Conservation (phyloP, 1,139 yeast species). For the Yamadazyma spencermartinsiae region DNA sequence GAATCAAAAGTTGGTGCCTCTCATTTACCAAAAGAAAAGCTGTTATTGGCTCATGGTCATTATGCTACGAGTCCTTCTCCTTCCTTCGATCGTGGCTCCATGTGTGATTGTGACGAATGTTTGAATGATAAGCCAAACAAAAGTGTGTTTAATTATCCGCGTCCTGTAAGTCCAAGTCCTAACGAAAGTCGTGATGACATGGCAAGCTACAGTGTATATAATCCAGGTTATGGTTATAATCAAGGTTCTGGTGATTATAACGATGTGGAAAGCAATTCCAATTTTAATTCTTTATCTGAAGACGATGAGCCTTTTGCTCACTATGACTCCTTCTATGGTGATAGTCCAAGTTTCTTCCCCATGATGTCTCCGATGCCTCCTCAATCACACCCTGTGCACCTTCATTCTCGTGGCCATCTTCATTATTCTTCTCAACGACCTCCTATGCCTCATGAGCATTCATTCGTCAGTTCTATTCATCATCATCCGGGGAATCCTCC, state of each 20-base stretch:
- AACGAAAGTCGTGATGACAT: not conserved
- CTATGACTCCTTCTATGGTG: not conserved
- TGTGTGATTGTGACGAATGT: slow-evolving; percentile 1
- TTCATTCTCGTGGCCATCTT: slow-evolving; percentile 1
- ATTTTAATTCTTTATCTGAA: slow-evolving; percentile 1
- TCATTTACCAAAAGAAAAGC: too few species aligned
- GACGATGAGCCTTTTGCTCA: not conserved
- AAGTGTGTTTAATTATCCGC: not conserved
- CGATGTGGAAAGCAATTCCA: slow-evolving; percentile 1
- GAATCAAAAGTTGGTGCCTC: too few species aligned
- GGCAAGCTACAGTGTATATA: not conserved
- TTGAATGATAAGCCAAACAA: too few species aligned
- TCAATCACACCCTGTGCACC: not conserved
- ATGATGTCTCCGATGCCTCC: slow-evolving; percentile 3
- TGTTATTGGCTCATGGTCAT: not conserved
- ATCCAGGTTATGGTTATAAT: not conserved
- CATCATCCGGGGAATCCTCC: not conserved
- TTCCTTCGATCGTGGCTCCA: not conserved
- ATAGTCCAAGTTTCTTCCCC: not conserved
- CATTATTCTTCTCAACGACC: not conserved
- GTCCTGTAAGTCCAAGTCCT: slow-evolving; percentile 1
- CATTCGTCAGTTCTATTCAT: not conserved
- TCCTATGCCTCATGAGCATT: not conserved
- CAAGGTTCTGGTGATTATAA: not conserved
- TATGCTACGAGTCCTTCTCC: not conserved